Conservation (phyloP, 345 rosid species). For the Citrus unshiu region DNA sequence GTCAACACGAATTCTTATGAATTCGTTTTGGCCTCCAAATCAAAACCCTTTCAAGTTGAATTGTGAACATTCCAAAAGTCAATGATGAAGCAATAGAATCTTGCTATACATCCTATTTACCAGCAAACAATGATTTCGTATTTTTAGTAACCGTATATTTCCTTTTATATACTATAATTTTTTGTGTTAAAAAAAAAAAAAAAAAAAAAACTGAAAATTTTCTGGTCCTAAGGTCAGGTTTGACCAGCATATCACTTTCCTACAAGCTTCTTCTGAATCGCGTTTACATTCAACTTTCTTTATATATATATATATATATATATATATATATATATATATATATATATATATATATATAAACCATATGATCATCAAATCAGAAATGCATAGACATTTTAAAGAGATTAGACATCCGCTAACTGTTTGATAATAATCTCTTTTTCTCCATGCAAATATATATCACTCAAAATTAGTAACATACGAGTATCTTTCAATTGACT, state of each 20-base stretch:
- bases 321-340: too few relatives aligned
- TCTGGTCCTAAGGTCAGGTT: neutral
- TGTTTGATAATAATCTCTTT: neutral
- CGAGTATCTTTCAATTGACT: neutral
- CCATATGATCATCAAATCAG: neutral
- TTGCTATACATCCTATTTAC: too few relatives aligned
- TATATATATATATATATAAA: too few relatives aligned
- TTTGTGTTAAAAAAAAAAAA: neutral
- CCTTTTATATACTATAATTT: neutral
- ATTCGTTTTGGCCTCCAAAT: too few relatives aligned
- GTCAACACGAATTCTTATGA: too few relatives aligned
- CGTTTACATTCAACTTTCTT: neutral
- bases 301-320: neutral
- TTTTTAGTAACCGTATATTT: too few relatives aligned
- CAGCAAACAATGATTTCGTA: too few relatives aligned
- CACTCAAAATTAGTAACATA: neutral
- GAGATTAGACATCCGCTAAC: neutral
- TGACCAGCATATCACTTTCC: conserved; percentile 4
- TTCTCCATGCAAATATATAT: neutral
- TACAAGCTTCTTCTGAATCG: neutral
- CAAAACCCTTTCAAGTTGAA: too few relatives aligned
- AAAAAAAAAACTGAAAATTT: too few relatives aligned
- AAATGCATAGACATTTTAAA: neutral
- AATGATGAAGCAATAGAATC: too few relatives aligned
- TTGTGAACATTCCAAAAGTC: too few relatives aligned